Conservation (phyloP, 176 grass and related monocot genomes). For the maize (Zea mays) region DNA sequence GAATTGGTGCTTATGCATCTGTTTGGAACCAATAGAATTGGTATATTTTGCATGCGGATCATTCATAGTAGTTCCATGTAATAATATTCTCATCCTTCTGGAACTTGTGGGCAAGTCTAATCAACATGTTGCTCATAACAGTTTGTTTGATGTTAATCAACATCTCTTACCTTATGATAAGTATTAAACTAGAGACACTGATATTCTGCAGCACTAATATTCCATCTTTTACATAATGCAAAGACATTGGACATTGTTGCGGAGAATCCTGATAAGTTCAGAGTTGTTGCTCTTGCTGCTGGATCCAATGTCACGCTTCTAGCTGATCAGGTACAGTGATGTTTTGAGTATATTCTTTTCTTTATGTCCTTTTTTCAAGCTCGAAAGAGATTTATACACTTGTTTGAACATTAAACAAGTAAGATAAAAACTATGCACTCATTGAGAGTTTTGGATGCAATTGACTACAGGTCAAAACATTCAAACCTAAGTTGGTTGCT, state of each 20-base stretch:
- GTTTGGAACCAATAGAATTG: background rate
- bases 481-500: constrained; percentile 88
- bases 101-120: background rate
- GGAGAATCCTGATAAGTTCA: constrained; percentile 94
- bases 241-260: constrained; percentile 92
- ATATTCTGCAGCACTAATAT: constrained; percentile 19
- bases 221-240: constrained; percentile 34
- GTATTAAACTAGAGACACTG: constrained; percentile 1
- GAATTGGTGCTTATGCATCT: constrained; percentile 16
- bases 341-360: background rate
- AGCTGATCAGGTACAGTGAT: constrained; percentile 78
- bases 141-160: background rate
- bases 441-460: constrained; percentile 27
- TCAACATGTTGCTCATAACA: background rate
- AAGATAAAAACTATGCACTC: constrained; percentile 16
- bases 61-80: background rate
- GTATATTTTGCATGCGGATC: background rate
- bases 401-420: constrained; percentile 18
- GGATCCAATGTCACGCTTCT: constrained; percentile 96
- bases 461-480: constrained; percentile 71
- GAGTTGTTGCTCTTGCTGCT: constrained; percentile 92
- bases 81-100: background rate
- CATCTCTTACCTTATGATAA: background rate
- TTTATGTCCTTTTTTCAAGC: background rate
- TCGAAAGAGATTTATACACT: constrained; percentile 11